Evolutionary conservation across 176 grass and related monocot genomes (phyloP).

Genomic region (Oryza punctata): DNA sequence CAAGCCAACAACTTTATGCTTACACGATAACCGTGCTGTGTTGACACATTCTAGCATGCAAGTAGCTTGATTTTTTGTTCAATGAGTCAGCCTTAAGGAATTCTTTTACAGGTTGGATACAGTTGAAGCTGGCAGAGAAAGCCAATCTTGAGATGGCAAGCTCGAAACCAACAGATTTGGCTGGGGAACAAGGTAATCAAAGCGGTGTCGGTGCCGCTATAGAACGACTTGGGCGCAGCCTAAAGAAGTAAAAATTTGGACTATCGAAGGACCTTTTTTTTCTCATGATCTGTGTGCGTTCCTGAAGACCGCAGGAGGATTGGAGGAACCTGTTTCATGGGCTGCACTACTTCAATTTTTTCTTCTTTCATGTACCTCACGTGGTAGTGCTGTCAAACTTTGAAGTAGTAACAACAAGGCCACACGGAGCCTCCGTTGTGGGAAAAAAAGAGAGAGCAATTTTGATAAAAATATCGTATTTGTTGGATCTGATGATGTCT

Average conservation of each 20-base stretch:
- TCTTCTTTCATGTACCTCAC: background rate
- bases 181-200: slow-evolving; percentile 46
- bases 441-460: background rate
- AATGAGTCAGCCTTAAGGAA: background rate
- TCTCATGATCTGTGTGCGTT: background rate
- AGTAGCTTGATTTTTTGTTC: slow-evolving; percentile 13
- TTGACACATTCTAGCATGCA: background rate
- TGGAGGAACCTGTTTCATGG: background rate
- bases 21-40: background rate
- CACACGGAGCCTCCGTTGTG: background rate
- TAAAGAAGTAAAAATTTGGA: slow-evolving; percentile 60
- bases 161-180: slow-evolving; percentile 46
- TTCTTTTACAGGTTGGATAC: slow-evolving; percentile 75
- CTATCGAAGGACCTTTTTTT: background rate
- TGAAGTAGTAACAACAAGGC: background rate
- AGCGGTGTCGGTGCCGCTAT: slow-evolving; percentile 80
- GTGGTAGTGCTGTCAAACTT: background rate
- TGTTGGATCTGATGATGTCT: background rate
- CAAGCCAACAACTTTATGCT: background rate
- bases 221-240: slow-evolving; percentile 72
- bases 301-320: slow-evolving; percentile 10
- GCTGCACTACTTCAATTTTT: background rate
- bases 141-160: slow-evolving; percentile 64
- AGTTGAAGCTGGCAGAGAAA: slow-evolving; percentile 89
- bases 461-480: slow-evolving; percentile 9